Conservation (phyloP, 2,329 filamentous ascomycete species). For the Verticillium zaregamsianum region DNA sequence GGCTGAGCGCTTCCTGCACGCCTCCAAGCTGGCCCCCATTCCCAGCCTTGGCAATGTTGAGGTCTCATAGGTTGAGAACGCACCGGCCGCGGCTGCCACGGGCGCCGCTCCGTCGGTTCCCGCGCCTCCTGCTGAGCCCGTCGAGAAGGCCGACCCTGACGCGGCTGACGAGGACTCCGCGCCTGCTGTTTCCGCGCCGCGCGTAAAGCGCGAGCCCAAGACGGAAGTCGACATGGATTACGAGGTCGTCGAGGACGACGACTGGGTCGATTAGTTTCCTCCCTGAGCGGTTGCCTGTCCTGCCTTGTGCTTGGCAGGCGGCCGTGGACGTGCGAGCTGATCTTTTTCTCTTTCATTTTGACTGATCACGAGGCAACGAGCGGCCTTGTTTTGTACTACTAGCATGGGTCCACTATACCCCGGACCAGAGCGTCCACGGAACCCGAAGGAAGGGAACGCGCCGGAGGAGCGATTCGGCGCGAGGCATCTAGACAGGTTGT, state of each 20-base stretch:
- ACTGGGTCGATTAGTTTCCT: conserved; percentile 28
- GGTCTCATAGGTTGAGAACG: conserved; percentile 54
- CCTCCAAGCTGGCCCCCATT: conserved; percentile 32
- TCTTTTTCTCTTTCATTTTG: neutral
- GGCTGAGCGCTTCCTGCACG: conserved; percentile 65
- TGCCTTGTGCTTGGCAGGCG: too few species aligned
- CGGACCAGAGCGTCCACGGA: neutral
- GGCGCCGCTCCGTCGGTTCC: conserved; percentile 5
- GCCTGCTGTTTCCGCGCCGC: conserved; percentile 13
- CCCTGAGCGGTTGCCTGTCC: too few species aligned
- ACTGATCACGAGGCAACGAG: neutral
- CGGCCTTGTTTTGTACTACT: neutral
- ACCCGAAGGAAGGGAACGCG: neutral
- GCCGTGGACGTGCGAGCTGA: conserved; percentile 4
- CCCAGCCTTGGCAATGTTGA: conserved; percentile 59
- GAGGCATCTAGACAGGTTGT: neutral
- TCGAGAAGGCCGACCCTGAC: neutral
- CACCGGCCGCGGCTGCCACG: conserved; percentile 18
- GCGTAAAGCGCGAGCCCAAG: conserved; percentile 12
- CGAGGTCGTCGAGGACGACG: conserved; percentile 47
- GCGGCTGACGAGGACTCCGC: neutral
- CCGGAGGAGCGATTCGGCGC: neutral
- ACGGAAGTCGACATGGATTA: conserved; percentile 43
- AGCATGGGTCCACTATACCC: neutral
- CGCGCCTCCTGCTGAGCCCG: neutral